Evolutionary conservation across 352 stramenopile genomes (phyloP), one percentile per base, ranked within the genome.

Genomic region (Hyaloperonospora brassicae): DNA sequence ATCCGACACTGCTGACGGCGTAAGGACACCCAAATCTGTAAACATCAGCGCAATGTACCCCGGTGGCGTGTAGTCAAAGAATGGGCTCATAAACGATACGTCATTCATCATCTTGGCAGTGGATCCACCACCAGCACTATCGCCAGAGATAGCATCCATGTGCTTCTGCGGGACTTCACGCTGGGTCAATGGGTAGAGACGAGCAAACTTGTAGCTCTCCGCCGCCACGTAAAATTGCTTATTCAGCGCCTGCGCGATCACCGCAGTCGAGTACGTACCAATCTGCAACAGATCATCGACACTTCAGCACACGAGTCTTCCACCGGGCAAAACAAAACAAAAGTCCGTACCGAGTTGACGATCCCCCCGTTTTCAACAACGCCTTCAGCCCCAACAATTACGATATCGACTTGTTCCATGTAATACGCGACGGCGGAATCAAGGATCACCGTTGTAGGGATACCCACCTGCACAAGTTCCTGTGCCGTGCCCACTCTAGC

Each of bases 41-140:
- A 99, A 98, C 52, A 99, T 89, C 43, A 98, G 76, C 24, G 93
- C 97, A 65, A 99, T 99, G 67, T 98, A 98, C 44, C 96, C 87
- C 23, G 96, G 90, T 17, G 96, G 95, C 30, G 96, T 99, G 73
- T 98, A 98, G 71, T 99, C 96, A 57, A 92, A 95, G 24, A 87
- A 85, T 25, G 89, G 88, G 68, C 96, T 97, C 48, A 88, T 72
- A 38, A 95, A 82, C 47, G 73, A 76, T 30, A 98, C 70, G 40
- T 84, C 73, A 46, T 77, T 71, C 47, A 76, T 67, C 40, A 42
- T 68, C 42, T 66, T 57, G 13, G 62, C 57, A 1, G 53, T 52
- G 8, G 52, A 12, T 40, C 65, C 52, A n/a, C 49, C 67, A 31
- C 59, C 54, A 17, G 65, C 62, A 36, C 73, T 66, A 7, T 61